Evolutionary conservation across 106 monocot genomes (phyloP), one percentile per base, ranked within the genome.

Genomic region (Chionographis japonica): DNA sequence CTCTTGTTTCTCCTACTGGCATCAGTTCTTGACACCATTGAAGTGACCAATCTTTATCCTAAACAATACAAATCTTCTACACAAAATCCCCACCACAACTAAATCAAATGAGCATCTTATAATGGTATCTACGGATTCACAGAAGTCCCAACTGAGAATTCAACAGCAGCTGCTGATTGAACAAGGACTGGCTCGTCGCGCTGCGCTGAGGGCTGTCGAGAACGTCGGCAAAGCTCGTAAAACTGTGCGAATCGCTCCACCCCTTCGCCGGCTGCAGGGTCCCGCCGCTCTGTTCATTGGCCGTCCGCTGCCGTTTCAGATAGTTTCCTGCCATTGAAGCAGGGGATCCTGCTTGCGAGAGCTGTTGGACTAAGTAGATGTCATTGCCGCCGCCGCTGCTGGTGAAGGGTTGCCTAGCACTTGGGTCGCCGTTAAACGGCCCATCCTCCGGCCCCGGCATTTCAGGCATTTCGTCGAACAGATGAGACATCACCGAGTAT

Each of bases 391-490:
- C 27, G 53, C 35, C 35, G 40, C 46, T 55, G 56, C 59, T 41
- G 37, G 62, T 17, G 12, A 63, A 55, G 15, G 53, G 17, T 5
- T 69, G 79, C 53, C 12, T 61, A 65, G 52, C 15, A 10, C 66
- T 69, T 37, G 74, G 70, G 6, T 80, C 40, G 16, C 40, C 36
- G 4, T 60, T 10, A 17, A 70, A 3, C 12, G 58, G 53, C 35
- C 50, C 19, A 12, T 77, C 68, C 6, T 37, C 35, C 3, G 54
- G 14, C 17, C 19, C 63, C 3, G 68, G 75, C 53, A 85, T 20
- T 17, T 81, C 85, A 4, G 65, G 69, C 52, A 72, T 69, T 58
- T 49, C 63, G 40, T 81, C 80, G 40, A 80, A 77, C 12, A 88
- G 49, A 16, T 75, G 77, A 3, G 72, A 58, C 40, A 84, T 63